Evolutionary conservation across 2,329 filamentous ascomycete genomes (phyloP).

Genomic region (Arthroderma uncinatum): DNA sequence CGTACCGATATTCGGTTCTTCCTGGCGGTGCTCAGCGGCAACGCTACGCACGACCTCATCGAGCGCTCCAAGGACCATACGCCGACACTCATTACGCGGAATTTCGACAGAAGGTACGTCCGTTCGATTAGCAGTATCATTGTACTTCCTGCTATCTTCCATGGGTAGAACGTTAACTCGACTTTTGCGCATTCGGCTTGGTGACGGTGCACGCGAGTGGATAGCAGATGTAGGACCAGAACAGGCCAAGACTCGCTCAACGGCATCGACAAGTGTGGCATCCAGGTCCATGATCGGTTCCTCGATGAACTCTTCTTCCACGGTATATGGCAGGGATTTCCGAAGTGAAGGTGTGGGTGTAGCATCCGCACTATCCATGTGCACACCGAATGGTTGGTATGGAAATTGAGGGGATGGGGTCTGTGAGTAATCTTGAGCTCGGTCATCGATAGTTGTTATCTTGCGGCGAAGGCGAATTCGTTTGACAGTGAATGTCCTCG

Average conservation of each 20-base stretch:
- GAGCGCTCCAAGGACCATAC: constrained; percentile 45
- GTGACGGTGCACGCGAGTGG: constrained; percentile 33
- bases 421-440: constrained; percentile 14
- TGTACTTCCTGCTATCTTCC: constrained; percentile 14
- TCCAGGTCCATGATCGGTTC: constrained; percentile 49
- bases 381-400: constrained; percentile 20
- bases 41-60: constrained; percentile 47
- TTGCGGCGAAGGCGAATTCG: constrained; percentile 44
- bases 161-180: constrained; percentile 20
- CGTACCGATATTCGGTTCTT: constrained; percentile 26
- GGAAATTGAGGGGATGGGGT: constrained; percentile 18
- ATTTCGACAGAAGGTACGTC: constrained; percentile 34
- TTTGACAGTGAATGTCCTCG: constrained; percentile 44
- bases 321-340: constrained; percentile 15
- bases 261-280: constrained; percentile 45
- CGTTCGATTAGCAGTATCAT: neutral
- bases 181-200: constrained; percentile 26
- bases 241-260: constrained; percentile 44
- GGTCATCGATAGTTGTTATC: constrained; percentile 23
- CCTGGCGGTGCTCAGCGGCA: constrained; percentile 38
- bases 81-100: constrained; percentile 42
- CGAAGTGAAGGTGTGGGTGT: constrained; percentile 5
- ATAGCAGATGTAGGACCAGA: constrained; percentile 33
- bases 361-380: constrained; percentile 14
- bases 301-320: constrained; percentile 43